Evolutionary conservation across 2,329 filamentous ascomycete genomes (phyloP).

Genomic region (Daldinia eschscholtzii): DNA sequence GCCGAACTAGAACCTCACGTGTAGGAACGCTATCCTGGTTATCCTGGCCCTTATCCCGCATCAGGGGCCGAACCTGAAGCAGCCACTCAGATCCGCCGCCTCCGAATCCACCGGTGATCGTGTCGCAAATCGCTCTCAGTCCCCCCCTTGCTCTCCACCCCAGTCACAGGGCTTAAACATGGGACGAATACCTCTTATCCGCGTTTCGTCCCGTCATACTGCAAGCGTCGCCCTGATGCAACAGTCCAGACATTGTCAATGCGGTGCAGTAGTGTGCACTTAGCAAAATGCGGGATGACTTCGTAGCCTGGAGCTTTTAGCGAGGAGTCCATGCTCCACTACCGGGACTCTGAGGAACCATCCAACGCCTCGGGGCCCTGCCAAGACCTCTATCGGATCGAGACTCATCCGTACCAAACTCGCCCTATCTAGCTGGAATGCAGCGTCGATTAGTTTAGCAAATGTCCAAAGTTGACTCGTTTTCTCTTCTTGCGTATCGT

Average conservation of each 20-base stretch:
- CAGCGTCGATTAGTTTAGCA: constrained; percentile 19
- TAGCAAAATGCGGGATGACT: constrained; percentile 22
- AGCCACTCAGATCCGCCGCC: constrained; percentile 32
- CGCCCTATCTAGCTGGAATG: constrained; percentile 9
- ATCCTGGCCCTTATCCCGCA: constrained; percentile 31
- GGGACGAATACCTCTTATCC: constrained; percentile 28
- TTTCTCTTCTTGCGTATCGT: constrained; percentile 8
- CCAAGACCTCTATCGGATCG: constrained; percentile 31
- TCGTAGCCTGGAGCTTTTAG: constrained; percentile 21
- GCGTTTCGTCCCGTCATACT: constrained; percentile 37
- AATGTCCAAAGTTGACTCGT: constrained; percentile 20
- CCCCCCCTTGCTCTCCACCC: not conserved
- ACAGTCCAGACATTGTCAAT: constrained; percentile 33
- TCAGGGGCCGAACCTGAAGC: constrained; percentile 42
- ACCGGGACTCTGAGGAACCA: constrained; percentile 17
- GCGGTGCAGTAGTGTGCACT: constrained; percentile 1
- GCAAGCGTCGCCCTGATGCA: constrained; percentile 36
- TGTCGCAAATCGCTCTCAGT: constrained; percentile 11
- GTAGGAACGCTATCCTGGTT: constrained; percentile 23
- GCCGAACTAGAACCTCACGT: constrained; percentile 16
- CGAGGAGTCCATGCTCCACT: constrained; percentile 26
- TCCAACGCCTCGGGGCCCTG: constrained; percentile 37
- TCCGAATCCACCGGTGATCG: constrained; percentile 33
- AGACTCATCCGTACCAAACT: constrained; percentile 28
- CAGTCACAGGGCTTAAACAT: constrained; percentile 21